These are phyloP conservation scores for Clohesyomyces aquaticus DNA, from an alignment of 495 filamentous ascomycete species.

Conservation along the genomic window DNA sequence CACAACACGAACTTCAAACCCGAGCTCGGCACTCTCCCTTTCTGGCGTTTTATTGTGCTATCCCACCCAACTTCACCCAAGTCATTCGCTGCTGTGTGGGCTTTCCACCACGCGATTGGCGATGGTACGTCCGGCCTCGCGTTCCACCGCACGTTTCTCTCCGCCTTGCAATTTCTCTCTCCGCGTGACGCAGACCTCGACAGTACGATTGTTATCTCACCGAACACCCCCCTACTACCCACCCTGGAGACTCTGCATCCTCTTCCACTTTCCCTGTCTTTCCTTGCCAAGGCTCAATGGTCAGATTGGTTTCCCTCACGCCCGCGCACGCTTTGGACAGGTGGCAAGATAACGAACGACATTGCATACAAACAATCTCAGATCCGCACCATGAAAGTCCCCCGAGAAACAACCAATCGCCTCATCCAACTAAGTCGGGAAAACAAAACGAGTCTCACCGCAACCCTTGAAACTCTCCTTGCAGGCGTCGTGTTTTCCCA, in stretches of 20 bases:
- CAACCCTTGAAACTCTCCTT: slow-evolving; percentile 13
- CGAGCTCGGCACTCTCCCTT: slow-evolving; percentile 43
- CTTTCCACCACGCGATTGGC: slow-evolving; percentile 31
- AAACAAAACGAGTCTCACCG: slow-evolving; percentile 19
- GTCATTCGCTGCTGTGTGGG: slow-evolving; percentile 37
- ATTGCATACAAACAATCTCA: not conserved
- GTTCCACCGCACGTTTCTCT: slow-evolving; percentile 50
- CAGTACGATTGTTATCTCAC: slow-evolving; percentile 5
- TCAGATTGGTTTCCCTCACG: slow-evolving; percentile 23
- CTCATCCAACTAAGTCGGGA: slow-evolving; percentile 12
- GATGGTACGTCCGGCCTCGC: slow-evolving; percentile 48
- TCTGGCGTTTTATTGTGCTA: slow-evolving; percentile 51
- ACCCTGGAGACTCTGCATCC: slow-evolving; percentile 28
- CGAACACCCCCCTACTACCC: slow-evolving; percentile 18
- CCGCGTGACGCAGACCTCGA: not conserved
- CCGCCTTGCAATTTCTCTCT: slow-evolving; percentile 40
- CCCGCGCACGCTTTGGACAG: slow-evolving; percentile 26
- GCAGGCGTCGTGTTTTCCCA: slow-evolving; percentile 1
- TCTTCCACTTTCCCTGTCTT: slow-evolving; percentile 43
- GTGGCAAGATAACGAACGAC: slow-evolving; percentile 17
- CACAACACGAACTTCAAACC: slow-evolving; percentile 44
- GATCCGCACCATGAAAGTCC: slow-evolving; percentile 7
- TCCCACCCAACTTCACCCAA: not conserved
- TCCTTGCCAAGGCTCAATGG: slow-evolving; percentile 43
- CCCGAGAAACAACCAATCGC: not conserved